phyloP scores from a whole-genome alignment of 257 asterid genomes.

The Salvia hispanica region DNA sequence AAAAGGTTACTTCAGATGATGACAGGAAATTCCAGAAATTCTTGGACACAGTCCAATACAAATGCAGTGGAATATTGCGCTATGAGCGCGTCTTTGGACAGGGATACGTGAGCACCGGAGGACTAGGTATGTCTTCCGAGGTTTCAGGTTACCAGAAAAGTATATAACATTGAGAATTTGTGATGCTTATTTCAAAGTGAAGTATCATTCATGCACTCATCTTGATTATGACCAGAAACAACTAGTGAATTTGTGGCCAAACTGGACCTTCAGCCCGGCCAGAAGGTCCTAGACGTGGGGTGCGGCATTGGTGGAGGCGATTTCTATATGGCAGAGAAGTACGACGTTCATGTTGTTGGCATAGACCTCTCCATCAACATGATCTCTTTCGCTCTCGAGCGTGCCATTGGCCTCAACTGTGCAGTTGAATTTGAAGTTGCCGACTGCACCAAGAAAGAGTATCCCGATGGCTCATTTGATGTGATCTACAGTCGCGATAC shows the following conservation, averaged over 20 bases:
- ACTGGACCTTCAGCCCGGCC: slow-evolving; percentile 85
- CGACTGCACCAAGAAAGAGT: slow-evolving; percentile 88
- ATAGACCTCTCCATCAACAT: slow-evolving; percentile 91
- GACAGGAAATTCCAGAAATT: slow-evolving; percentile 87
- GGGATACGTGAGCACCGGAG: slow-evolving; percentile 99
- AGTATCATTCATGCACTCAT: background rate
- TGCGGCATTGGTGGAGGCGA: slow-evolving; percentile 99
- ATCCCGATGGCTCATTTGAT: slow-evolving; percentile 75
- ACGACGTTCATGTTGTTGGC: slow-evolving; percentile 87
- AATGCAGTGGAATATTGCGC: slow-evolving; percentile 80
- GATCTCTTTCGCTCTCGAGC: slow-evolving; percentile 96
- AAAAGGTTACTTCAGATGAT: slow-evolving; percentile 72
- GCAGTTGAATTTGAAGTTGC: slow-evolving; percentile 99
- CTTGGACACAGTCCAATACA: slow-evolving; percentile 91
- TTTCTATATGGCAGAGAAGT: slow-evolving; percentile 89
- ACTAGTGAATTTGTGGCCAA: slow-evolving; percentile 83
- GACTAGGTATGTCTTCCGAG: slow-evolving; percentile 58
- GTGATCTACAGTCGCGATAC: slow-evolving; percentile 96
- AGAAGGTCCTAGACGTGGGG: slow-evolving; percentile 93
- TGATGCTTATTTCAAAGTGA: too few species aligned
- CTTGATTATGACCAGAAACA: slow-evolving; percentile 64
- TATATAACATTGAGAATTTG: background rate
- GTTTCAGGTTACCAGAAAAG: background rate
- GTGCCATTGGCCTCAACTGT: slow-evolving; percentile 79
- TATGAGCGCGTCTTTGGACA: slow-evolving; percentile 93